Conservation (phyloP, 2,329 filamentous ascomycete species). For the Ophiostoma quercus region DNA sequence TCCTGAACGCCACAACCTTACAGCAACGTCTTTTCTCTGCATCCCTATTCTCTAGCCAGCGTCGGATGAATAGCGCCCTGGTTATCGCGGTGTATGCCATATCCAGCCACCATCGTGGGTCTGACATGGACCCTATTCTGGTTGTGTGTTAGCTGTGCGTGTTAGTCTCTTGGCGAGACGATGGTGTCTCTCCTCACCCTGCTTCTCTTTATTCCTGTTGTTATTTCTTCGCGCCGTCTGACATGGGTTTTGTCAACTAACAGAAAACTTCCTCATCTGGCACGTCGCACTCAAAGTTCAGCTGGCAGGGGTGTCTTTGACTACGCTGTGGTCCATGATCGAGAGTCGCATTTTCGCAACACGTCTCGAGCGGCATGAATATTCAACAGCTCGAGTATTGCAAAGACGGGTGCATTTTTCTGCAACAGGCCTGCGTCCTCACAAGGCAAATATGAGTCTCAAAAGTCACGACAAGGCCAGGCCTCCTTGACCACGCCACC, state of each 20-base stretch:
- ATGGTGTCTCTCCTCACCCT: slow-evolving; percentile 9
- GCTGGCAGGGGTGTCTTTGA: slow-evolving; percentile 24
- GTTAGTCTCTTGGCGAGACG: slow-evolving; percentile 19
- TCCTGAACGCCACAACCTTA: background rate
- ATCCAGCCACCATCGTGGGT: slow-evolving; percentile 11
- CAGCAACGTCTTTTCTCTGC: background rate
- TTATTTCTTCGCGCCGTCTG: background rate
- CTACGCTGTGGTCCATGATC: background rate
- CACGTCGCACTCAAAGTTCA: slow-evolving; percentile 20
- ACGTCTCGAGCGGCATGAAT: background rate
- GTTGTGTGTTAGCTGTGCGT: slow-evolving; percentile 18
- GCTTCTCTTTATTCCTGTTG: background rate
- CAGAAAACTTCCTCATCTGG: background rate
- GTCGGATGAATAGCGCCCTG: background rate
- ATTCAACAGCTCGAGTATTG: background rate
- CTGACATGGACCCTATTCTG: slow-evolving; percentile 15
- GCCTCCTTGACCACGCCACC: background rate
- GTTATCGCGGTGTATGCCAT: slow-evolving; percentile 17
- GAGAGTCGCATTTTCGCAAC: background rate
- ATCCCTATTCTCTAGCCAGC: background rate
- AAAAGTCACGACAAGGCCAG: background rate
- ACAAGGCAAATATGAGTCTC: too few relatives aligned
- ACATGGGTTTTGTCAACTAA: background rate
- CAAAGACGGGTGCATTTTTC: background rate
- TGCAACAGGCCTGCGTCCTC: too few relatives aligned